Evolutionary conservation across 2,329 filamentous ascomycete species (phyloP).

Genomic region (Phialophora verrucosa): DNA sequence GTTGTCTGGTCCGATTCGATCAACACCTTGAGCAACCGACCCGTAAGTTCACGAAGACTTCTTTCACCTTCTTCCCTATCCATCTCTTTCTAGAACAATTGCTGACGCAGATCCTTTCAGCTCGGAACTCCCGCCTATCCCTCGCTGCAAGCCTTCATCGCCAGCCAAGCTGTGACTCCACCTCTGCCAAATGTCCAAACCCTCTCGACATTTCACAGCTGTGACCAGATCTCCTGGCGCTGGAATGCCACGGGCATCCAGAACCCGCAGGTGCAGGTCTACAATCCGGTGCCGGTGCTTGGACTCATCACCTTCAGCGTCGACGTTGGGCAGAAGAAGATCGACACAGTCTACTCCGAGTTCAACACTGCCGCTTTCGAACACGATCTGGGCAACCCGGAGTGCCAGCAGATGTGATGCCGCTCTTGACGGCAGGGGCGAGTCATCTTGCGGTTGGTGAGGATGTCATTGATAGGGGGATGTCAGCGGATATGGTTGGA

Average conservation of each 20-base stretch:
- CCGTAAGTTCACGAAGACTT: constrained; percentile 24
- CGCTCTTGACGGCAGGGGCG: no score
- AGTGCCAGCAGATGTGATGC: constrained; percentile 16
- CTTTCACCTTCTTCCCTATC: not conserved
- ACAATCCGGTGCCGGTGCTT: constrained; percentile 24
- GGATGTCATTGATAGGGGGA: not conserved
- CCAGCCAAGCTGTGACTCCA: constrained; percentile 26
- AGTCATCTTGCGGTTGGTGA: not conserved
- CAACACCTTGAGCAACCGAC: constrained; percentile 26
- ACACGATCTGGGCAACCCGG: constrained; percentile 18
- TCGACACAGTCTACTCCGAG: constrained; percentile 36
- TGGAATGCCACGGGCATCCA: constrained; percentile 33
- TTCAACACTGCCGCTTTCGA: constrained; percentile 36
- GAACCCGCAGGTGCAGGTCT: not conserved
- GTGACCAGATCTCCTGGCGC: constrained; percentile 36
- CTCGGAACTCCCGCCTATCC: constrained; percentile 29
- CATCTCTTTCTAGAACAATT: not conserved
- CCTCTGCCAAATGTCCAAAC: constrained; percentile 29
- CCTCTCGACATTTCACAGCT: constrained; percentile 30
- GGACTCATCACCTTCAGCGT: constrained; percentile 33
- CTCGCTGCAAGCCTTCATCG: constrained; percentile 35
- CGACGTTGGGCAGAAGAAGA: constrained; percentile 22
- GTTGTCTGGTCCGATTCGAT: constrained; percentile 34
- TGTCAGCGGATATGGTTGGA: not conserved
- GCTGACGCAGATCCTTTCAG: constrained; percentile 12